These are phyloP conservation scores for Cladosporium oxysporum DNA, from an alignment of 2,329 filamentous ascomycete species.

Conservation along the genomic window DNA sequence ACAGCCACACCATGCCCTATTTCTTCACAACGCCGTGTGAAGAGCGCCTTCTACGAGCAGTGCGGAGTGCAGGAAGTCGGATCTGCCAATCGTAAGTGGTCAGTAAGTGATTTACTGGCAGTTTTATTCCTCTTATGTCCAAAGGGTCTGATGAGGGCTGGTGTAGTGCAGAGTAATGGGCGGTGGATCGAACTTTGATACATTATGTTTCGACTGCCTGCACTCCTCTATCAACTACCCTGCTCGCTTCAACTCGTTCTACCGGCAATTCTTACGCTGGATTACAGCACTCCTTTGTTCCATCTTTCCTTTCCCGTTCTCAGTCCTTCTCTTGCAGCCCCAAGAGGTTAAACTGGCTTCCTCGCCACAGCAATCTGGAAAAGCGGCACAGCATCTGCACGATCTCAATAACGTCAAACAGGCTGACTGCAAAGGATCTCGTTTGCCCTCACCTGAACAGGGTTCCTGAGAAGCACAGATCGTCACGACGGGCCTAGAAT, in stretches of 20 bases:
- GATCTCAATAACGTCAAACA: neutral
- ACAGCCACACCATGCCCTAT: slow-evolving; percentile 3
- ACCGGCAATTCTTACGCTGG: neutral
- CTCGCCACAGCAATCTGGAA: slow-evolving; percentile 4
- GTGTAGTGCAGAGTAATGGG: neutral
- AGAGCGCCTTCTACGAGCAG: neutral
- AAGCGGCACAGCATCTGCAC: neutral
- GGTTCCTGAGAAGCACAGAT: neutral
- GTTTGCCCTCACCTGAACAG: neutral
- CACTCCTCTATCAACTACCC: neutral
- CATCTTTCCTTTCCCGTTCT: neutral
- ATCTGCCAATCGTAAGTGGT: neutral
- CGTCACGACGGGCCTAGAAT: neutral
- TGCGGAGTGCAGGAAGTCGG: neutral
- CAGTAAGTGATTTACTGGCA: neutral
- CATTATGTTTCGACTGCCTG: slow-evolving; percentile 6
- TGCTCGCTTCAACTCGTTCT: neutral
- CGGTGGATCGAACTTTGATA: slow-evolving; percentile 4
- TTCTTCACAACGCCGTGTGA: neutral
- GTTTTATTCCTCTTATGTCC: neutral
- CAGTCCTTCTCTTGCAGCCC: neutral
- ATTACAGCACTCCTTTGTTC: neutral
- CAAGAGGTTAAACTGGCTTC: neutral
- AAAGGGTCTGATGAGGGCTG: neutral
- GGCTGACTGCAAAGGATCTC: neutral